A percentile compares a stretch with the other conserved stretches of the same genome.
phyloP scores from a whole-genome alignment of 2,329 filamentous ascomycete genomes.

The Lachnum nothofagi region DNA sequence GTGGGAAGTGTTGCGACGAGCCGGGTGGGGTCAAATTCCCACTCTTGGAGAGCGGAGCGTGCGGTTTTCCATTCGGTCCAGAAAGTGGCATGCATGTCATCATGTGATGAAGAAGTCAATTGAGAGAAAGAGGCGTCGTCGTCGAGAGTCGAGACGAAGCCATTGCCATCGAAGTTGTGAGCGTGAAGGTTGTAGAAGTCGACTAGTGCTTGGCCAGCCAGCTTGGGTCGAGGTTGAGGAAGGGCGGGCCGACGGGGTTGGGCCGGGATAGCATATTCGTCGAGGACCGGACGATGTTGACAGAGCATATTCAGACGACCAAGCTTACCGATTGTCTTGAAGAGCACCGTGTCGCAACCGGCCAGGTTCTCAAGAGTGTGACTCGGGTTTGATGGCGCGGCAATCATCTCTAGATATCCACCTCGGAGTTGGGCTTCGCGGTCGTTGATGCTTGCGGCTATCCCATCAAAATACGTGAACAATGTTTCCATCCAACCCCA shows the following conservation, averaged over 20 bases:
- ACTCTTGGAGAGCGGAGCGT: slow-evolving; percentile 69
- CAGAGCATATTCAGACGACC: slow-evolving; percentile 80
- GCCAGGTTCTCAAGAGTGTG: slow-evolving; percentile 69
- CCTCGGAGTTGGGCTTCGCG: slow-evolving; percentile 74
- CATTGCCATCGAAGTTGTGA: slow-evolving; percentile 62
- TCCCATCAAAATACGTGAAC: slow-evolving; percentile 91
- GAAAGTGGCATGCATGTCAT: slow-evolving; percentile 62
- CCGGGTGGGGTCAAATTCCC: slow-evolving; percentile 64
- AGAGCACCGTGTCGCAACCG: slow-evolving; percentile 80
- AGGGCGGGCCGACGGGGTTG: slow-evolving; percentile 26
- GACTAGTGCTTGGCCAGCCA: slow-evolving; percentile 38
- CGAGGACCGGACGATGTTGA: slow-evolving; percentile 58
- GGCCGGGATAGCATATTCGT: slow-evolving; percentile 33
- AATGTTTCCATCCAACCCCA: slow-evolving; percentile 87
- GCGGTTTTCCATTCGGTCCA: slow-evolving; percentile 84
- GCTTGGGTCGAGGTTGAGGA: slow-evolving; percentile 32
- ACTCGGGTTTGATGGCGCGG: slow-evolving; percentile 55
- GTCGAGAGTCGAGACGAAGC: slow-evolving; percentile 53
- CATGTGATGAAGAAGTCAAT: slow-evolving; percentile 38
- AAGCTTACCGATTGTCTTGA: slow-evolving; percentile 78
- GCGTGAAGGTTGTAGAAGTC: slow-evolving; percentile 50
- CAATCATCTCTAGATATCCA: slow-evolving; percentile 58
- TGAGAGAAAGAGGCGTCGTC: slow-evolving; percentile 46
- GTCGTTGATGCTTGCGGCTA: slow-evolving; percentile 87
- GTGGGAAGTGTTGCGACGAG: slow-evolving; percentile 48